Base-by-base conservation (phyloP, 2,329 filamentous ascomycete species). In the Setomelanomma holmii region DNA sequence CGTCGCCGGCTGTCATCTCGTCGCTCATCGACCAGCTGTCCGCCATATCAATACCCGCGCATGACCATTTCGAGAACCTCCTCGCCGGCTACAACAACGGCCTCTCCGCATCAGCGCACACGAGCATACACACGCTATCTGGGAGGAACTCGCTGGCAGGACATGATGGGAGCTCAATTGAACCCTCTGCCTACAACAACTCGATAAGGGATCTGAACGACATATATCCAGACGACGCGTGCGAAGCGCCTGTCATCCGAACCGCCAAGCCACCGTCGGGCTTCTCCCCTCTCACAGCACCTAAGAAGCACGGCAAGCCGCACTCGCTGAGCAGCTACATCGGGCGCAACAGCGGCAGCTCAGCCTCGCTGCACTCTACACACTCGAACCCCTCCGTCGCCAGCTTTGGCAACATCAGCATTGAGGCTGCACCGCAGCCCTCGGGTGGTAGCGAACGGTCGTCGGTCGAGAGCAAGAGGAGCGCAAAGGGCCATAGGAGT, bases 241-340 rank as follows among this genome's bases (percentile, higher is more conserved):
- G 83, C 24, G 78, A 81, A 55, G 77, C 91, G 11, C 91, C 92
- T 16, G 84, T 93, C 48, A 84, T 96, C 63, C 87, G 89, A 58
- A 96, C 93, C 24, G 85, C 91, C 24, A 93, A 93, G 72, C 89
- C 88, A 6, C 90, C 90, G 0, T 91, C 89, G 44, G 90, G 89
- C 47, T 85, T 87, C 64, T 92, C 89, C 21, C 77, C 86, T 16
- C 76, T 90, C 45, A 91, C 88, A n/a, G 84, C 87, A 0, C 82
- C 85, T 78, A 70, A 68, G 22, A 73, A 71, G 63, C 64, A 61
- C 40, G 70, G 70, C 44, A 75, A 72, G 61, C 55, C 72, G 40
- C 63, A 68, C 45, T 83, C 84, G 11, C 69, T 90, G 38, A 84
- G 82, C 64, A 84, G 82, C 36, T 82, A 89, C 36, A 77, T 90